These are phyloP conservation scores for Punctularia strigosozonata DNA, from an alignment of 768 basidiomycete genomes.

Conservation along the genomic window DNA sequence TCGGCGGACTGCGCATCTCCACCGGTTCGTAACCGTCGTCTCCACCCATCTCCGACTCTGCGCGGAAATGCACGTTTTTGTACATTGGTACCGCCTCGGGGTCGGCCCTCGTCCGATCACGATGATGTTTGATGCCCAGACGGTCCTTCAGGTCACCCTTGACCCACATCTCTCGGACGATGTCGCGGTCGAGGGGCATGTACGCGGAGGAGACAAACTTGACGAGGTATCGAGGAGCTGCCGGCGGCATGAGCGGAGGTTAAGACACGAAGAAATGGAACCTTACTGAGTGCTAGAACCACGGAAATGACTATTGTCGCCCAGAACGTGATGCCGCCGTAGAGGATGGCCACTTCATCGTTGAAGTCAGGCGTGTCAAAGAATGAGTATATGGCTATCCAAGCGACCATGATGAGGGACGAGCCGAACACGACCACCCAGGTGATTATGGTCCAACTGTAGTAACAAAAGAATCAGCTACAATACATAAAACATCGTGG, in stretches of 20 bases:
- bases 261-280: not conserved
- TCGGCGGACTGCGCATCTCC: constrained; percentile 19
- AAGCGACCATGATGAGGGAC: constrained; percentile 70
- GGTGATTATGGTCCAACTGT: constrained; percentile 73
- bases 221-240: constrained; percentile 74
- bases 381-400: constrained; percentile 83
- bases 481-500: not conserved
- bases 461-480: constrained; percentile 12
- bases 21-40: constrained; percentile 39
- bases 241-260: constrained; percentile 1
- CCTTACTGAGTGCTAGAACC: constrained; percentile 58
- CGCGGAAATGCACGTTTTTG: constrained; percentile 47
- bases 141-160: constrained; percentile 71
- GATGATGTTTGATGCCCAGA: constrained; percentile 53
- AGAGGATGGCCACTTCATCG: constrained; percentile 62
- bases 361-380: constrained; percentile 63
- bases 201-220: constrained; percentile 66
- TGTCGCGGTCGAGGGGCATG: constrained; percentile 74
- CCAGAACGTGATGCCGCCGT: constrained; percentile 79
- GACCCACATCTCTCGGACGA: constrained; percentile 90
- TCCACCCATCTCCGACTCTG: constrained; percentile 46
- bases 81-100: constrained; percentile 68
- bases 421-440: constrained; percentile 77
- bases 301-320: constrained; percentile 59
- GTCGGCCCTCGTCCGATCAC: constrained; percentile 37